Base-by-base conservation (phyloP, 2,329 filamentous ascomycete genomes). In the Dryadomyces quercus-mongolicae region DNA sequence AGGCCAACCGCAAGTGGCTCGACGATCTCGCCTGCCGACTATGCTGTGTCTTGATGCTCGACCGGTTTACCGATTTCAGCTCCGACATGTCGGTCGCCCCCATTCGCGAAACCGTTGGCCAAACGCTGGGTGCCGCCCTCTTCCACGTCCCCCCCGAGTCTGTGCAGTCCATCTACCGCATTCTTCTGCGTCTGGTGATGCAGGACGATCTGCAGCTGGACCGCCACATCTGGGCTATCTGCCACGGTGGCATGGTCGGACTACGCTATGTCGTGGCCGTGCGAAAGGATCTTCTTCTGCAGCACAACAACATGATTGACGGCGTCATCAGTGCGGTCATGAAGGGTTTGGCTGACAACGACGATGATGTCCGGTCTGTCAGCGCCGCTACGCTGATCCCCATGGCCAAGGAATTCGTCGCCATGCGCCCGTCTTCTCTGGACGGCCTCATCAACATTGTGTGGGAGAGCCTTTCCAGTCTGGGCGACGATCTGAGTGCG, bases 221-320 rank as follows among this genome's bases (percentile, higher is more conserved):
- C 22, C 80, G 79, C 36, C 83, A 86, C 15, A 78, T 90, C 34
- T 98, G 93, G 93, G 89, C 95, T 56, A 87, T 96, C 42, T 95
- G 91, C 63, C 94, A 98, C 67, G 93, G 93, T 60, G 93, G 93
- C 58, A 98, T 98, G 93, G 91, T 97, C 49, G 93, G 93, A 8
- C 72, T 98, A 63, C 81, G 92, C 62, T 98, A 98, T 64, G 81
- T 98, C 49, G 93, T 98, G 34, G 93, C 93, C 9, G 89, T 98
- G 40, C 82, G 93, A 51, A 96, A 93, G 62, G 93, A 97, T 65
- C 73, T 98, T 3, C 79, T 98, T 6, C 78, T 97, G 25, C 80
- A 89, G 63, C 86, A 96, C 62, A 80, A 79, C 25, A 80, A 85
- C 51, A 84, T 98, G 67, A 90, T 98, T 67, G 93, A 98, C 66